These are phyloP conservation scores for Sedum album DNA, from an alignment of 164 flowering plant species.

Conservation along the genomic window DNA sequence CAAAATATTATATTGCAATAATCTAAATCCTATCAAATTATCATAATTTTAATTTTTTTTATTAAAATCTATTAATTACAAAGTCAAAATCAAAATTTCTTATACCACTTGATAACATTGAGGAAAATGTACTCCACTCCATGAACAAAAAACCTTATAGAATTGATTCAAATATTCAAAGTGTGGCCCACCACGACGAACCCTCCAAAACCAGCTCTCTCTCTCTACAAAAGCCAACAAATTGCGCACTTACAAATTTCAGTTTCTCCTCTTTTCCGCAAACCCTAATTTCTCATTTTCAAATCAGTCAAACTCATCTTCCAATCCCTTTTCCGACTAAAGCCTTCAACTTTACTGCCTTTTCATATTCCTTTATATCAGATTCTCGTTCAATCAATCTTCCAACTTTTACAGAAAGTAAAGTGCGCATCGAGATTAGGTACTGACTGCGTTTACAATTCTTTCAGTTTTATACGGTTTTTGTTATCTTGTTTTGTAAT, in stretches of 20 bases:
- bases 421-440: neutral
- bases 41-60: too few species aligned
- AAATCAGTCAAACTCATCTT: too few species aligned
- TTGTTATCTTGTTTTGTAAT: neutral
- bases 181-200: neutral
- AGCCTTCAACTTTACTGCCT: too few species aligned
- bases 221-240: neutral
- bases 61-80: too few species aligned
- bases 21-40: too few species aligned
- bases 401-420: too few species aligned
- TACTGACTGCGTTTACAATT: neutral
- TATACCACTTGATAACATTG: too few species aligned
- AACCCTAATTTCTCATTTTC: neutral
- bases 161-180: constrained; percentile 2
- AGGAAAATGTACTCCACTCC: too few species aligned
- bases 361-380: neutral
- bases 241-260: neutral
- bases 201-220: neutral
- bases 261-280: neutral
- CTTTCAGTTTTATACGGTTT: neutral
- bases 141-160: too few species aligned
- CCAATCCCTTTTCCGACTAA: neutral
- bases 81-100: too few species aligned
- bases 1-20: too few species aligned
- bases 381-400: neutral